phyloP scores from a whole-genome alignment of 2,329 filamentous ascomycete species.

The Ustilaginoidea virens region DNA sequence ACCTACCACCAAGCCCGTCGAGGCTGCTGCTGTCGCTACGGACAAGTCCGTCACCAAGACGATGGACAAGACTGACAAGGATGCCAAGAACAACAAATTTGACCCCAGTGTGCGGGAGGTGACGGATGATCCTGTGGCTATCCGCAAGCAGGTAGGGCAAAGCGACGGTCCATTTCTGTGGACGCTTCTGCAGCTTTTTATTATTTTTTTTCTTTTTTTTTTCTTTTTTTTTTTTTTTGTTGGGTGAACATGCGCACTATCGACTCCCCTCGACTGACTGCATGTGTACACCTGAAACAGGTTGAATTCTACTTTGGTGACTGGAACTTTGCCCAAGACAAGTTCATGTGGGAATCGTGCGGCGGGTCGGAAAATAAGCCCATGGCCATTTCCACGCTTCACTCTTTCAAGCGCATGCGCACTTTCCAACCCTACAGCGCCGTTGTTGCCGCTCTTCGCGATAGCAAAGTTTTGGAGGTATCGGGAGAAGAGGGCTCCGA shows the following conservation, averaged over 20 bases:
- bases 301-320: conserved; percentile 95
- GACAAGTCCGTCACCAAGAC: conserved; percentile 27
- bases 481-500: conserved; percentile 59
- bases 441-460: conserved; percentile 68
- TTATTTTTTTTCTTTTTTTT: too few relatives aligned
- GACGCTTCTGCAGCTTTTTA: too few relatives aligned
- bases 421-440: conserved; percentile 80
- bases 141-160: conserved; percentile 61
- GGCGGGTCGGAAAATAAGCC: conserved; percentile 70
- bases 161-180: too few relatives aligned
- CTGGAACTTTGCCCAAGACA: conserved; percentile 77
- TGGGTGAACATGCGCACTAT: too few relatives aligned
- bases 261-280: too few relatives aligned
- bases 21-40: conserved; percentile 4
- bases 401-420: conserved; percentile 89
- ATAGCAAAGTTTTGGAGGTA: conserved; percentile 58
- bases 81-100: conserved; percentile 46
- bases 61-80: conserved; percentile 23
- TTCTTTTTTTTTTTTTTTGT: too few relatives aligned
- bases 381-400: conserved; percentile 61
- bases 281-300: too few relatives aligned
- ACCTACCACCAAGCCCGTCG: neutral
- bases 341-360: conserved; percentile 68
- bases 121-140: conserved; percentile 62
- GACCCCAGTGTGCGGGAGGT: conserved; percentile 52